A percentile compares a stretch with the other conserved stretches of the same genome.
Conservation (phyloP, 2,329 filamentous ascomycete genomes). For the Penicillium hordei region DNA sequence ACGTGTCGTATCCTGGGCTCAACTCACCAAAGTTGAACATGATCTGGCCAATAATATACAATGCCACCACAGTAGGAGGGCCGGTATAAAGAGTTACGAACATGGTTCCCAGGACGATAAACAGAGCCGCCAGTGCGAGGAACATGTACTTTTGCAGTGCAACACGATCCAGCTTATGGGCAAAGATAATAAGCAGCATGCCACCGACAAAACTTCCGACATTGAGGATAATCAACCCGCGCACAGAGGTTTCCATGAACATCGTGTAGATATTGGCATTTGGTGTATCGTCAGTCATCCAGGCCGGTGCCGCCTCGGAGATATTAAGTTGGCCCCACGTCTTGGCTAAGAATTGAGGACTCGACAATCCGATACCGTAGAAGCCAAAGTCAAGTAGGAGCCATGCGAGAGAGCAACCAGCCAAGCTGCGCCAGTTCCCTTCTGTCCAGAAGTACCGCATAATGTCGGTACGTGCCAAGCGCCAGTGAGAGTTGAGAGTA, state of each 20-base stretch:
- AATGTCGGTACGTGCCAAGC: slow-evolving; percentile 40
- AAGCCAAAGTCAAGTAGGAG: slow-evolving; percentile 59
- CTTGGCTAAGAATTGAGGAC: slow-evolving; percentile 44
- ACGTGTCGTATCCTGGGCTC: background rate
- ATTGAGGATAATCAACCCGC: slow-evolving; percentile 43
- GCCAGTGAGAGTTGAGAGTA: slow-evolving; percentile 45
- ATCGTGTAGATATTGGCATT: slow-evolving; percentile 46
- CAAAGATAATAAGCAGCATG: slow-evolving; percentile 41
- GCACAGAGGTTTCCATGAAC: slow-evolving; percentile 41
- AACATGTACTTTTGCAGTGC: slow-evolving; percentile 48
- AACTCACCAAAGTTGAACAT: slow-evolving; percentile 50
- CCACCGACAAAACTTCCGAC: slow-evolving; percentile 46
- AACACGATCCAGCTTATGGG: slow-evolving; percentile 44
- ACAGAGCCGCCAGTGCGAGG: slow-evolving; percentile 42
- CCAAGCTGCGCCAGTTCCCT: slow-evolving; percentile 45
- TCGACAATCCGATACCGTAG: slow-evolving; percentile 55
- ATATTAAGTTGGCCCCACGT: slow-evolving; percentile 41
- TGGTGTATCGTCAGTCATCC: slow-evolving; percentile 38
- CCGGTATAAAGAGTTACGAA: slow-evolving; percentile 42
- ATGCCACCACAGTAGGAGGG: slow-evolving; percentile 38
- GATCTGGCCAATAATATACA: slow-evolving; percentile 49
- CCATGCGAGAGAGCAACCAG: slow-evolving; percentile 53
- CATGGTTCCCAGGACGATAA: slow-evolving; percentile 45
- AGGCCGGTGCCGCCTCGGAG: slow-evolving; percentile 30
- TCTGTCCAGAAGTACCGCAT: slow-evolving; percentile 45